Base-by-base conservation (phyloP, 1,284 basidiomycete genomes). In the Trametes pubescens region DNA sequence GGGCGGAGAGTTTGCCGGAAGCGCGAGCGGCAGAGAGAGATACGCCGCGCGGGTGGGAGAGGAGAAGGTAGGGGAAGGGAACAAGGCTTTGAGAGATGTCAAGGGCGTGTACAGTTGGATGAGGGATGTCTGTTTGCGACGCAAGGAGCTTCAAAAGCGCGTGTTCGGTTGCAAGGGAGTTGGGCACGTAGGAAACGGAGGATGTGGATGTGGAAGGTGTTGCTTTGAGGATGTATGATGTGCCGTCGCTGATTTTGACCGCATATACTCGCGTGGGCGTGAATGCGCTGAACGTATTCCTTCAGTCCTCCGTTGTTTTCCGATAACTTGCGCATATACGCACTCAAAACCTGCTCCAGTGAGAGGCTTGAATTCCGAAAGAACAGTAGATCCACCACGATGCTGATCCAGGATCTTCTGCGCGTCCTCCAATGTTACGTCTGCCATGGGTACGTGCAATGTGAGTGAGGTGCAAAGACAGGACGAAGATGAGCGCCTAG, bases 1-100 rank as follows among this genome's bases (percentile, higher is more conserved):
- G 66, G 0, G 76, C 69, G 2, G 81, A 77, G 46, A 91, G 79
- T 26, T 77, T 65, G 4, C 78, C 77, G 1, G 73, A 69, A 14
- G 72, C 68, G 22, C 83, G 83, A 18, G 75, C 71, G 22, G 70
- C 69, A 1, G 80, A 71, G 54, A 82, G 72, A 4, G 77, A 69
- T 24, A 72, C 59, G n/a, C 73, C 74, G 29, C 29, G 52, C 2
- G 74, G 74, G 32, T 61, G 65, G 0, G 69, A 61, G 59, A 74
- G 71, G 32, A 78, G 73, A 22, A 76, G 67, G 66, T 76, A 77
- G 16, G 59, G 57, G 63, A 69, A 73, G 11, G 73, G 74, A 18
- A 77, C 59, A 53, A 72, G 40, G 24, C 47, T 13, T 37, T 53
- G 49, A 44, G 70, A 63, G 55, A 66, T 57, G 61, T 74, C 68